Evolutionary conservation across 1,284 basidiomycete species (phyloP), one percentile per base, ranked within the genome.

Genomic region (Trichosporon sp.): DNA sequence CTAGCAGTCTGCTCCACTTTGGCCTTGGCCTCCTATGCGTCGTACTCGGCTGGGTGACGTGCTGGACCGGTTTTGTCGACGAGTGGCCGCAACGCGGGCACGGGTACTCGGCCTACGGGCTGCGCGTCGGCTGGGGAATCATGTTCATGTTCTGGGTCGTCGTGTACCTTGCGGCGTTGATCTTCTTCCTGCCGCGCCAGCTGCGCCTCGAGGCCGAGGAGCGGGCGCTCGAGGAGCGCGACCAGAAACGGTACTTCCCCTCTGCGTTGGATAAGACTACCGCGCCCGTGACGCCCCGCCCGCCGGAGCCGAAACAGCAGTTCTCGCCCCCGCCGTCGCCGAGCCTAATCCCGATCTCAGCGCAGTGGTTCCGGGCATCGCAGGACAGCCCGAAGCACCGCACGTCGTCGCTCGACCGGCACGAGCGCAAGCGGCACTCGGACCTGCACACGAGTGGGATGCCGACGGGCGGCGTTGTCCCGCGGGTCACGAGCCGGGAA

Each of bases 1-100:
- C 76, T 11, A 66, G 68, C 18, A 80, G 79, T 66, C 78, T 74
- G 66, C 23, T 77, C 2, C 80, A 80, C 53, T 75, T 80, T 64
- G 56, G 64, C 3, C 32, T 78, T 1, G 80, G 80, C 7, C 27
- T 78, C 29, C 66, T 73, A 15, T 64, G 75, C 4, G 72, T 80
- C 27, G 74, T 65, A 2, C 62, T 80, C 5, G 79, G 78, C 6
- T 80, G 73, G 68, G 71, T 56, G 11, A 75, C 76, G 0, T 73
- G 70, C 4, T 81, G 77, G 78, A 62, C 72, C 7, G 78, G 76
- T 5, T 67, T 80, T 18, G 73, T 72, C 12, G 60, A 69, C 34
- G 76, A 78, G 67, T 80, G 78, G 78, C 65, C 53, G 1, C 44
- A 42, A 7, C 72, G 71, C n/a, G 76, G 74, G 2, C 71, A 70